A percentile compares a stretch with the other conserved stretches of the same genome.
phyloP scores from a whole-genome alignment of 2,329 filamentous ascomycete species.

The Tolypocladium nubicola region DNA sequence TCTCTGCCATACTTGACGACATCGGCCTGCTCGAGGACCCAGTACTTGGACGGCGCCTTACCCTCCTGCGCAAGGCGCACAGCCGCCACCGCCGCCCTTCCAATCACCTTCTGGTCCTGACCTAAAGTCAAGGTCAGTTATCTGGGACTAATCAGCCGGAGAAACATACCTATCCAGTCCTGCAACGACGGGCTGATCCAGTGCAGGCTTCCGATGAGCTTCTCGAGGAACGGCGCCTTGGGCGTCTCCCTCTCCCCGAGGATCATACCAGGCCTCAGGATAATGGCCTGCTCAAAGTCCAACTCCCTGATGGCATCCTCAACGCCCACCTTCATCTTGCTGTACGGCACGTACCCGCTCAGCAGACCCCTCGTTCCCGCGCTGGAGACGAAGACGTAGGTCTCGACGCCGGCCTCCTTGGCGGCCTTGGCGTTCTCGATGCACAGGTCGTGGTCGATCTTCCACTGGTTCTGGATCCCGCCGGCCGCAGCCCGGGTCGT shows the following conservation, averaged over 20 bases:
- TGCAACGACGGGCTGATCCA: conserved; percentile 42
- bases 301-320: conserved; percentile 66
- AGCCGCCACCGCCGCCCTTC: conserved; percentile 52
- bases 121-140: not conserved
- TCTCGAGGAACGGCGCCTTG: conserved; percentile 40
- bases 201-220: conserved; percentile 44
- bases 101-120: conserved; percentile 67
- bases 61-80: conserved; percentile 46
- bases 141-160: not conserved
- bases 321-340: conserved; percentile 76
- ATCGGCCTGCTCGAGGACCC: conserved; percentile 49
- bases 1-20: conserved; percentile 33
- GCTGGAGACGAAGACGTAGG: conserved; percentile 67
- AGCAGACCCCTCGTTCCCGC: conserved; percentile 33
- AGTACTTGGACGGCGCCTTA: conserved; percentile 47
- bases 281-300: conserved; percentile 67
- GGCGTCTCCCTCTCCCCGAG: conserved; percentile 56
- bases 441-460: conserved; percentile 83
- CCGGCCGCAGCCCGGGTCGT: conserved; percentile 71
- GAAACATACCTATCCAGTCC: conserved; percentile 45
- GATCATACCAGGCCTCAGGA: conserved; percentile 65
- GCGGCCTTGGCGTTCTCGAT: conserved; percentile 66
- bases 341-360: conserved; percentile 33
- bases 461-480: conserved; percentile 67
- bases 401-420: conserved; percentile 58